Base-by-base conservation (phyloP, 1,284 basidiomycete species). In the Malassezia dermatis region DNA sequence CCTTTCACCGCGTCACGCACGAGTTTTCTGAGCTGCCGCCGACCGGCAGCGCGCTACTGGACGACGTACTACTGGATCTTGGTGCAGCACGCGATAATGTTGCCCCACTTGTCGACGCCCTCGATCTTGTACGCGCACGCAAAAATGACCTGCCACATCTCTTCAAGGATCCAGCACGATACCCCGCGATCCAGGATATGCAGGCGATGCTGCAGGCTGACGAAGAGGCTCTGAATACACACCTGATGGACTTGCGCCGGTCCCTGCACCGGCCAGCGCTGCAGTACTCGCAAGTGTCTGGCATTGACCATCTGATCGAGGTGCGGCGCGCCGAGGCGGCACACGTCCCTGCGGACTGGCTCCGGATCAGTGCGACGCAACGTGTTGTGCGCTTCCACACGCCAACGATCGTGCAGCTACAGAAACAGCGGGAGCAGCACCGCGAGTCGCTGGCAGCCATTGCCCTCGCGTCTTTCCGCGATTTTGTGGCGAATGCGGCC, bases 271-370 rank as follows among this genome's bases (percentile, higher is more conserved):
- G 84, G 62, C 89, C 88, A 0, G 82, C 82, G 8, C 77, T 91
- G n/a, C 78, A 84, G 56, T 98, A 84, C 78, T 79, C 81, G 3
- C 81, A 79, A 3, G 80, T 86, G 7, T 77, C 80, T 0, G 68
- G 68, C 17, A 65, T 75, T 15, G 75, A 76, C 10, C 75, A 68
- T 58, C 55, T 73, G 48, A 63, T 76, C 23, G 71, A 75, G 51
- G 78, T 94, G 15, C 83, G 84, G 47, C 83, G 82, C 47, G 79
- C 79, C 7, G 86, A 88, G 43, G 83, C 84, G 12, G 81, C 81
- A 59, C 80, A 80, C 10, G 82, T 89, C 3, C 93, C 93, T 0
- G 80, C 81, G 6, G 80, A 81, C 53, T 98, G 91, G 90, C 78
- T 82, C 43, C 78, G 86, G 34, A 79, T 90, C 46, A 87, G 83